Conservation (phyloP, 257 asterid genomes). For the Fraxinus americana region DNA sequence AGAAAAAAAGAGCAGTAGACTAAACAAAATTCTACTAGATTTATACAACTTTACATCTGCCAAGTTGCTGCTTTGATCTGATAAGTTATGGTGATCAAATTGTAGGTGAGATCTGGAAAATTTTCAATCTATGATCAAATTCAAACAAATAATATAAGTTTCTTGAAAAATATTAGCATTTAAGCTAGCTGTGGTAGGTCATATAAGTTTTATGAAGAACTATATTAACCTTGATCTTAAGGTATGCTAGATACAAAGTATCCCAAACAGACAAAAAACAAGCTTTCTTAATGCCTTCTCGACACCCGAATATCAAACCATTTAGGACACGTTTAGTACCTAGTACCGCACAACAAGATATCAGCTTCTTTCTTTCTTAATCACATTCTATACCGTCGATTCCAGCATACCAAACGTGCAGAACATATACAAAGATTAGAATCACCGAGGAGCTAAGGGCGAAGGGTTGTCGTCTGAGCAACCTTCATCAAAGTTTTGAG, state of each 20-base stretch:
- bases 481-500: conserved; percentile 61
- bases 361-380: background rate
- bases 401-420: too few relatives aligned
- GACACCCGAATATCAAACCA: background rate
- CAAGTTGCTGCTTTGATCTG: background rate
- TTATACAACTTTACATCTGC: background rate
- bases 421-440: background rate
- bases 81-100: background rate
- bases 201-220: background rate
- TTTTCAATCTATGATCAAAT: background rate
- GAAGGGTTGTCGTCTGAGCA: conserved; percentile 38
- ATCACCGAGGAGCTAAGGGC: conserved; percentile 48
- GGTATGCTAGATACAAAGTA: background rate
- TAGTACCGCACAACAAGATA: background rate
- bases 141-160: background rate
- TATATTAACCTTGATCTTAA: background rate
- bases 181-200: background rate
- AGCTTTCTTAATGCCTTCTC: background rate
- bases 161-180: background rate
- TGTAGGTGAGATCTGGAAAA: background rate
- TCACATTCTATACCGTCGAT: background rate
- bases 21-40: too few relatives aligned
- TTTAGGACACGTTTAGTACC: background rate
- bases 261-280: background rate
- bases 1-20: too few relatives aligned